Evolutionary conservation across 2,329 filamentous ascomycete species (phyloP).

Genomic region (Aureobasidium sp.): DNA sequence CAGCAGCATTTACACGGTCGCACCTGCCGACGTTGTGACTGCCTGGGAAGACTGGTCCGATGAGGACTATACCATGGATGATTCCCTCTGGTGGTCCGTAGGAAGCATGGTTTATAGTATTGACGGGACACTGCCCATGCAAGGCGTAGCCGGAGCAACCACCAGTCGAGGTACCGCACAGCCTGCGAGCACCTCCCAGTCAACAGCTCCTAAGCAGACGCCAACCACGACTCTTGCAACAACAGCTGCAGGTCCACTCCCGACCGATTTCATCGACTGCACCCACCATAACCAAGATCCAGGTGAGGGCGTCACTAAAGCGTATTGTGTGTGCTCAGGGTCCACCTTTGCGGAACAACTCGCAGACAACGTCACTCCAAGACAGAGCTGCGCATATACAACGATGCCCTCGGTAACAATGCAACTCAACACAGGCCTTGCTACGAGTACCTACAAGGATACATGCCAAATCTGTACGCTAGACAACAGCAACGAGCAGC

Average conservation of each 20-base stretch:
- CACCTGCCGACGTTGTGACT: no score
- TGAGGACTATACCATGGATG: no score
- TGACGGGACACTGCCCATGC: no score
- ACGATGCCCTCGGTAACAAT: background rate
- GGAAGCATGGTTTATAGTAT: no score
- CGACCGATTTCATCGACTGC: background rate
- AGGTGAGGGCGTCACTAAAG: background rate
- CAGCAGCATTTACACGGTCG: no score
- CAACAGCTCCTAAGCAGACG: no score
- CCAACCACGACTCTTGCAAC: background rate
- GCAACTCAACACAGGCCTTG: background rate
- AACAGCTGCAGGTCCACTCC: background rate
- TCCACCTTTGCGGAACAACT: background rate
- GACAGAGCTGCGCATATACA: background rate
- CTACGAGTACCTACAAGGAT: background rate
- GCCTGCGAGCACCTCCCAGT: no score
- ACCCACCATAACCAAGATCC: background rate
- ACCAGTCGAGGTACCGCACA: no score
- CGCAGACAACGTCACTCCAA: background rate
- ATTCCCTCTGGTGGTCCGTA: no score
- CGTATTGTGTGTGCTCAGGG: background rate
- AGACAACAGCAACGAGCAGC: background rate
- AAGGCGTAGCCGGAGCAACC: no score
- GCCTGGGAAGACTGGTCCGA: no score
- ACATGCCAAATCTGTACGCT: background rate